Evolutionary conservation across 495 filamentous ascomycete species (phyloP).

Genomic region (Trichoderma parareesei): DNA sequence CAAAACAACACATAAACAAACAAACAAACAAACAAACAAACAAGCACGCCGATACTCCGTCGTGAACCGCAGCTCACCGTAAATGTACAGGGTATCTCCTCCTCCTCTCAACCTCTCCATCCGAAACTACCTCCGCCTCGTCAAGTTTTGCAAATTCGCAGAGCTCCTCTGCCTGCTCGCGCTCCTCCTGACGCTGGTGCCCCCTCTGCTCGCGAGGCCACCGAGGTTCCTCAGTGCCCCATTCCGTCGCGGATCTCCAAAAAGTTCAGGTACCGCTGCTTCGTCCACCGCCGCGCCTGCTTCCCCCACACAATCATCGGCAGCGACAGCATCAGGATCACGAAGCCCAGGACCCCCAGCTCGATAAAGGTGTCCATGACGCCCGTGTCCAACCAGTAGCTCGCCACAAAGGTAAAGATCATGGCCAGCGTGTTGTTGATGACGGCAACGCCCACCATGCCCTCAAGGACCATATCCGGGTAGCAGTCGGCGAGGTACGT

Average conservation of each 20-base stretch:
- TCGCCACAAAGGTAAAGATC: slow-evolving; percentile 4
- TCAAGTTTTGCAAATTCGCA: too few relatives aligned
- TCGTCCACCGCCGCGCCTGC: not conserved
- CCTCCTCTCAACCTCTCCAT: too few relatives aligned
- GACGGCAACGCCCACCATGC: slow-evolving; percentile 6
- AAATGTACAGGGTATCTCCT: too few relatives aligned
- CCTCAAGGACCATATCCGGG: slow-evolving; percentile 3
- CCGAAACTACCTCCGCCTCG: too few relatives aligned
- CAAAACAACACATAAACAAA: too few relatives aligned
- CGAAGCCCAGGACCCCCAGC: not conserved
- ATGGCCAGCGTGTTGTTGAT: slow-evolving; percentile 9
- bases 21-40: too few relatives aligned
- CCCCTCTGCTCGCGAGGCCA: too few relatives aligned
- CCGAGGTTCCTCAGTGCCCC: not conserved
- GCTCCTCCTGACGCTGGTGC: too few relatives aligned
- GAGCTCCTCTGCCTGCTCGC: too few relatives aligned
- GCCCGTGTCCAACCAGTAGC: slow-evolving; percentile 2
- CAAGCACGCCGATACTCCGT: too few relatives aligned
- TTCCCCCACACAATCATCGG: slow-evolving; percentile 4
- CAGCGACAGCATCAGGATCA: not conserved
- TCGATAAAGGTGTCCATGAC: slow-evolving; percentile 5
- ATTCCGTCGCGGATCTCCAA: slow-evolving; percentile 3
- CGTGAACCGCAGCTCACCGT: too few relatives aligned
- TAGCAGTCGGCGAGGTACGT: slow-evolving; percentile 6
- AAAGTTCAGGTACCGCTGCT: slow-evolving; percentile 2